Evolutionary conservation across 1,284 basidiomycete species (phyloP).

Genomic region (Leccinum ponderosum): DNA sequence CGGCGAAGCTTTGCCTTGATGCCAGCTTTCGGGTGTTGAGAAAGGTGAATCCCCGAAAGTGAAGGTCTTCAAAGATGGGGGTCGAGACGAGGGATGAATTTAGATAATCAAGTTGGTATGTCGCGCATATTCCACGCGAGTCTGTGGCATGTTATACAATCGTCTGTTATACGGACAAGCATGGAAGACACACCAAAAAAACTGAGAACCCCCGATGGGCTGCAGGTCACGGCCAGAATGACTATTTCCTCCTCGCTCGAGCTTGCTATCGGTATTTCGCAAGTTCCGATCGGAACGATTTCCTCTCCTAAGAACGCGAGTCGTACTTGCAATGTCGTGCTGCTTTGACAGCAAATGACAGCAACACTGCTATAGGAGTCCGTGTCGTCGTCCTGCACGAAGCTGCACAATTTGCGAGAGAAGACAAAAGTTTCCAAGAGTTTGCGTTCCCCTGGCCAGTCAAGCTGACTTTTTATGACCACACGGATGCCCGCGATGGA

Average conservation of each 20-base stretch:
- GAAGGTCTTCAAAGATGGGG: slow-evolving; percentile 39
- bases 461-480: slow-evolving; percentile 37
- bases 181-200: slow-evolving; percentile 27
- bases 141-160: slow-evolving; percentile 18
- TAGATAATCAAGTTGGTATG: slow-evolving; percentile 43
- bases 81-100: slow-evolving; percentile 29
- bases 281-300: slow-evolving; percentile 17
- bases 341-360: slow-evolving; percentile 22
- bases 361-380: slow-evolving; percentile 6
- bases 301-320: slow-evolving; percentile 23
- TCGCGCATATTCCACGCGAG: slow-evolving; percentile 25
- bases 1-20: slow-evolving; percentile 35
- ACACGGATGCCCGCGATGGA: slow-evolving; percentile 47
- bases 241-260: neutral
- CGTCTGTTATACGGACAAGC: neutral
- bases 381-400: slow-evolving; percentile 35
- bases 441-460: slow-evolving; percentile 29
- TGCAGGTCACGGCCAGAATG: slow-evolving; percentile 26
- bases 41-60: slow-evolving; percentile 37
- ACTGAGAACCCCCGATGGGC: slow-evolving; percentile 30
- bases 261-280: slow-evolving; percentile 23
- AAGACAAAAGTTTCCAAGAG: slow-evolving; percentile 50
- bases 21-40: slow-evolving; percentile 16
- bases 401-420: slow-evolving; percentile 42
- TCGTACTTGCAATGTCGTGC: slow-evolving; percentile 19